phyloP scores from a whole-genome alignment of 352 stramenopile species.

The Pythium insidiosum region DNA sequence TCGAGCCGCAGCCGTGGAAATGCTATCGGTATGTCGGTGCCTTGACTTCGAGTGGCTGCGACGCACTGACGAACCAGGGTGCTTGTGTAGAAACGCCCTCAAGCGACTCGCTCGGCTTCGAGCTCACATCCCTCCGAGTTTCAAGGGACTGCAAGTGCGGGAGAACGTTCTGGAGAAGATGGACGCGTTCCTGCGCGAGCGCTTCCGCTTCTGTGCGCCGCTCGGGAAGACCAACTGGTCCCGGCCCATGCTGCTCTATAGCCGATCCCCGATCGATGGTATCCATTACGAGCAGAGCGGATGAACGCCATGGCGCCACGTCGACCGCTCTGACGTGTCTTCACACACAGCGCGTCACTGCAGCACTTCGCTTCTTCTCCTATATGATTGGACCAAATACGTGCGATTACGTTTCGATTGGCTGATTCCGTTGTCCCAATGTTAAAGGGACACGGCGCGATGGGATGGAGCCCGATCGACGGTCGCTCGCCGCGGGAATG shows the following conservation, averaged over 20 bases:
- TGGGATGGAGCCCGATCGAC: too few species aligned
- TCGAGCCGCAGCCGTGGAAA: slow-evolving; percentile 82
- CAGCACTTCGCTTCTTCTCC: too few species aligned
- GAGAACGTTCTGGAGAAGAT: slow-evolving; percentile 60
- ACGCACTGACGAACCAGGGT: not conserved
- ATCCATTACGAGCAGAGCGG: slow-evolving; percentile 41
- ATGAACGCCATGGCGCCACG: too few species aligned
- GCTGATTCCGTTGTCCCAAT: too few species aligned
- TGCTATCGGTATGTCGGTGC: slow-evolving; percentile 58
- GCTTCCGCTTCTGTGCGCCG: slow-evolving; percentile 50
- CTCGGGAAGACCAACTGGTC: slow-evolving; percentile 83
- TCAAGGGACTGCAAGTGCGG: slow-evolving; percentile 48
- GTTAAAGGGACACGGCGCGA: too few species aligned
- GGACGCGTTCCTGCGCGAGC: slow-evolving; percentile 46
- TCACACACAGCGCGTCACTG: too few species aligned
- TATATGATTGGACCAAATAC: too few species aligned
- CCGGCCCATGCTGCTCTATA: slow-evolving; percentile 64
- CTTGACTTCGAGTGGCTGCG: not conserved
- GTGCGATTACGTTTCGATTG: too few species aligned
- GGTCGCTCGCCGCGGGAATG: too few species aligned
- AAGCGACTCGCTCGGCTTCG: slow-evolving; percentile 53
- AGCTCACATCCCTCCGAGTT: slow-evolving; percentile 43
- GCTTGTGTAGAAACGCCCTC: slow-evolving; percentile 39
- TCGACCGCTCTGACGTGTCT: too few species aligned
- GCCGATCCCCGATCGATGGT: slow-evolving; percentile 32